These are phyloP conservation scores for Trichomonascaceae sp. DNA, from an alignment of 1,139 yeast genomes.

Conservation along the genomic window DNA sequence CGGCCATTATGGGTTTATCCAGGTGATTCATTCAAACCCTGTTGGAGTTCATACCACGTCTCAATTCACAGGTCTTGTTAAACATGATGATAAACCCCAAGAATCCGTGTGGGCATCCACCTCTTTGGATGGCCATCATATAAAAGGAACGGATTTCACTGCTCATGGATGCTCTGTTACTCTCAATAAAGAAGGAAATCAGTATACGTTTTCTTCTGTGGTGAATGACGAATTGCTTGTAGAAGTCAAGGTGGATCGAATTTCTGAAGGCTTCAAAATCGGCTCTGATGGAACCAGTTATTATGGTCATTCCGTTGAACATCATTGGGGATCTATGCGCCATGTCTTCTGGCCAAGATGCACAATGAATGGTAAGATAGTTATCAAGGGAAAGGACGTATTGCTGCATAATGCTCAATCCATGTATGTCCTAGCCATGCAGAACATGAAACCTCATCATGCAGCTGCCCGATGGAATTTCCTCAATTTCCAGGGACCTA, in stretches of 20 bases:
- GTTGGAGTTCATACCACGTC: slow-evolving; percentile 89
- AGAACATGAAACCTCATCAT: slow-evolving; percentile 99
- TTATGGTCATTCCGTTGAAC: slow-evolving; percentile 67
- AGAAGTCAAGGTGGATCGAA: slow-evolving; percentile 57
- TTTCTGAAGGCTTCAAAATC: slow-evolving; percentile 75
- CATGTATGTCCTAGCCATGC: slow-evolving; percentile 96
- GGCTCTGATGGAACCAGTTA: slow-evolving; percentile 81
- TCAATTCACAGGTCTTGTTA: slow-evolving; percentile 84
- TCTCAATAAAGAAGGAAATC: slow-evolving; percentile 48
- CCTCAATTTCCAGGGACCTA: slow-evolving; percentile 75
- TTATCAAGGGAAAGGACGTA: slow-evolving; percentile 29
- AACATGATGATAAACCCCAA: slow-evolving; percentile 42
- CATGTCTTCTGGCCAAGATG: slow-evolving; percentile 96
- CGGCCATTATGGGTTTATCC: slow-evolving; percentile 81
- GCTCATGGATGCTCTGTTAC: slow-evolving; percentile 58
- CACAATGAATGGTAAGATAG: slow-evolving; percentile 56
- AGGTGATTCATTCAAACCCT: slow-evolving; percentile 86
- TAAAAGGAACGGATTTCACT: slow-evolving; percentile 72
- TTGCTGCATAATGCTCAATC: slow-evolving; percentile 48
- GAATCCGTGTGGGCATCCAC: slow-evolving; percentile 81
- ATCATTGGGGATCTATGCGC: slow-evolving; percentile 98
- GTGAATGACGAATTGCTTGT: slow-evolving; percentile 71
- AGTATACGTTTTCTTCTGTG: slow-evolving; percentile 55
- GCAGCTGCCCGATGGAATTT: slow-evolving; percentile 98
- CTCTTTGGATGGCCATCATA: slow-evolving; percentile 70